phyloP scores from a whole-genome alignment of 192 early-diverging fungal genomes.

The Entomortierella beljakovae region DNA sequence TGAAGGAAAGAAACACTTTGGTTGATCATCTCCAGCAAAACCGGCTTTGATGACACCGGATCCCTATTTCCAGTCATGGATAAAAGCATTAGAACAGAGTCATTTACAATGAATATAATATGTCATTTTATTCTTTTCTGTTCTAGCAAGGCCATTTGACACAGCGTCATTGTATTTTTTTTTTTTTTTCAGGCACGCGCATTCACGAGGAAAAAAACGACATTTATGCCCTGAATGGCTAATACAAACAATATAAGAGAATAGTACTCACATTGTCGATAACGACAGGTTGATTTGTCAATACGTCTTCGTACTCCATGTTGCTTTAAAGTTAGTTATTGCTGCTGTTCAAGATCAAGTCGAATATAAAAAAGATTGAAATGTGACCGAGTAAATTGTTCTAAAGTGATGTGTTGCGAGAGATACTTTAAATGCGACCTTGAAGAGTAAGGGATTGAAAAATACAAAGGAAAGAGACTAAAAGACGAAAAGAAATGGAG shows the following conservation, averaged over 20 bases:
- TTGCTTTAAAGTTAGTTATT: constrained; percentile 1
- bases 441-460: background rate
- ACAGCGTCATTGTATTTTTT: background rate
- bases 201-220: background rate
- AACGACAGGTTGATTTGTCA: constrained; percentile 98
- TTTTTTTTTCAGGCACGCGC: constrained; percentile 20
- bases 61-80: constrained; percentile 69
- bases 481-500: background rate
- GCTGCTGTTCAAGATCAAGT: background rate
- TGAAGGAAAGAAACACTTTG: constrained; percentile 96
- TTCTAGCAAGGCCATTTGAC: no score
- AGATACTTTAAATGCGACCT: background rate
- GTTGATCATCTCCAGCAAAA: constrained; percentile 97
- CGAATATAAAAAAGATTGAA: background rate
- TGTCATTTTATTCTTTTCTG: no score
- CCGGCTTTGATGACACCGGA: constrained; percentile 99
- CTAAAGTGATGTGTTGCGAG: no score
- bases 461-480: background rate
- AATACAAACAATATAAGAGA: background rate
- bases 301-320: constrained; percentile 91
- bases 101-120: no score
- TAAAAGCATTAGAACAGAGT: background rate
- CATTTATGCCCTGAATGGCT: background rate
- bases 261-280: constrained; percentile 93
- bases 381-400: no score